phyloP scores from a whole-genome alignment of 805 yeast genomes.

The Candida nemodendra region DNA sequence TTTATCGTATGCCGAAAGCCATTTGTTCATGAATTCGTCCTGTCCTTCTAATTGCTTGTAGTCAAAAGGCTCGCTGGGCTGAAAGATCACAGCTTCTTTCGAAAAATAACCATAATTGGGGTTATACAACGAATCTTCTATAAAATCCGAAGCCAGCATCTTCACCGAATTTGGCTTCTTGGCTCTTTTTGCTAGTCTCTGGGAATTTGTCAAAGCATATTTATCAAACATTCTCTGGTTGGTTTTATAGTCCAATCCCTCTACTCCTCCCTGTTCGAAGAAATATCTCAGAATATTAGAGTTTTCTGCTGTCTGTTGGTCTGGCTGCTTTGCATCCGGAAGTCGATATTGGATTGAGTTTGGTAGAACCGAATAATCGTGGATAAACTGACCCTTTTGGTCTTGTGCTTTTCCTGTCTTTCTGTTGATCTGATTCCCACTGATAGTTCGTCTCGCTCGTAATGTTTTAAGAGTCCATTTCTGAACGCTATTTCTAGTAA shows the following conservation, averaged over 20 bases:
- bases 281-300: conserved; percentile 24
- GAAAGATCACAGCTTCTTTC: conserved; percentile 73
- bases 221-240: conserved; percentile 37
- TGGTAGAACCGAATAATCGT: conserved; percentile 35
- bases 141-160: conserved; percentile 77
- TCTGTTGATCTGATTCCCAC: conserved; percentile 4
- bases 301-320: conserved; percentile 19
- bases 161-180: conserved; percentile 60
- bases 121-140: conserved; percentile 81
- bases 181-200: conserved; percentile 34
- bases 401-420: conserved; percentile 8
- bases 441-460: no score
- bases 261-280: conserved; percentile 36
- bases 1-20: conserved; percentile 61
- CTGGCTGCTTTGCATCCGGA: conserved; percentile 24
- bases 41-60: conserved; percentile 56
- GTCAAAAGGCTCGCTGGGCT: conserved; percentile 62
- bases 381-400: conserved; percentile 24
- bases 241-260: conserved; percentile 33
- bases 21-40: conserved; percentile 66
- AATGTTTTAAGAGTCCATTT: no score
- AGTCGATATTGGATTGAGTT: conserved; percentile 29
- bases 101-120: conserved; percentile 82
- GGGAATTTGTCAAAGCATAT: conserved; percentile 42
- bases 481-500: no score